Evolutionary conservation across 2,329 filamentous ascomycete species (phyloP).

Genomic region (Immersiporthe knoxdaviesiana): DNA sequence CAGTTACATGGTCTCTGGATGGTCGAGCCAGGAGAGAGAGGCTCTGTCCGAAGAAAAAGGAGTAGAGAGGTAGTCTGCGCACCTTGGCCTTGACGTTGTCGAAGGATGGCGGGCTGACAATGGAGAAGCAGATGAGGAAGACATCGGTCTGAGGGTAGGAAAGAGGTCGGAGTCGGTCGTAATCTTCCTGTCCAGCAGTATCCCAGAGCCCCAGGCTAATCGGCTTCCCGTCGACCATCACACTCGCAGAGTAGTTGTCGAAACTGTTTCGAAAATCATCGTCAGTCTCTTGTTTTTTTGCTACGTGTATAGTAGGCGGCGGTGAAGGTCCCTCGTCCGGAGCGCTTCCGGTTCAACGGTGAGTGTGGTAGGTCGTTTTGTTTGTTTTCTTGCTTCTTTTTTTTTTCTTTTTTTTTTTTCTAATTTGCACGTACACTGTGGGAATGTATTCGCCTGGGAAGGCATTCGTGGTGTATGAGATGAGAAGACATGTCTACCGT

Average conservation of each 20-base stretch:
- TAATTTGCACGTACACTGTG: constrained; percentile 70
- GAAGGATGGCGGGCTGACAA: constrained; percentile 95
- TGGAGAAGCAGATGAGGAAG: constrained; percentile 97
- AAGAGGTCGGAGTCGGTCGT: constrained; percentile 89
- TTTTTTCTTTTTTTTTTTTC: background rate
- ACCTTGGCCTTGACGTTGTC: constrained; percentile 99
- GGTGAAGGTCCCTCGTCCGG: background rate
- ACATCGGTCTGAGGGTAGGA: constrained; percentile 99
- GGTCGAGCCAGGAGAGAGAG: background rate
- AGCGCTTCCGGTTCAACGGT: constrained; percentile 22
- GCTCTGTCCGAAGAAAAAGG: constrained; percentile 3
- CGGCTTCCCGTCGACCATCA: constrained; percentile 98
- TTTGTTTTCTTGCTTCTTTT: background rate
- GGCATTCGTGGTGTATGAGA: constrained; percentile 98
- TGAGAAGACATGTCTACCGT: constrained; percentile 90
- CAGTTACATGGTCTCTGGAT: background rate
- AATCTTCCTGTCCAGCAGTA: constrained; percentile 98
- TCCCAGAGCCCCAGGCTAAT: constrained; percentile 98
- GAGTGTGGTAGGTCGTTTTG: constrained; percentile 1
- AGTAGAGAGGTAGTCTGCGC: constrained; percentile 37
- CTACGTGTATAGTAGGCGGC: constrained; percentile 16
- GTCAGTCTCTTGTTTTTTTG: constrained; percentile 31
- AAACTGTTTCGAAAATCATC: constrained; percentile 62
- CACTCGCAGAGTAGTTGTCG: constrained; percentile 98
- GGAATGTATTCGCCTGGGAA: constrained; percentile 99